These are phyloP conservation scores for Marchantia polymorpha DNA, from an alignment of 225 moss, liverwort and hornwort species.

Conservation along the genomic window DNA sequence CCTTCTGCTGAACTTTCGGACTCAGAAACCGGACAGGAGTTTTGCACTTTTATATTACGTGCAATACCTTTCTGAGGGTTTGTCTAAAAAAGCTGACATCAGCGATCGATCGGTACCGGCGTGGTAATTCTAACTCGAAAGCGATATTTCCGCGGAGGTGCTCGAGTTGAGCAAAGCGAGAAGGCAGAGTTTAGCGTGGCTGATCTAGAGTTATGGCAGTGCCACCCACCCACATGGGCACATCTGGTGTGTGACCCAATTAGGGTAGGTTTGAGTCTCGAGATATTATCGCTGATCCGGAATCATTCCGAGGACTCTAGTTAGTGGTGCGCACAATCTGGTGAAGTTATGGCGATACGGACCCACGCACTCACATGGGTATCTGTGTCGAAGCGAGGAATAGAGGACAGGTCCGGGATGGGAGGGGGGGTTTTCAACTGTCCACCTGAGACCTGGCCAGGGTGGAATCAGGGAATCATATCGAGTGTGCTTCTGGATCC, in stretches of 20 bases:
- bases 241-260: not conserved
- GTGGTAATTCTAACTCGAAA: too few species aligned
- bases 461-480: not conserved
- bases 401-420: not conserved
- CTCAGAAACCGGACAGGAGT: too few species aligned
- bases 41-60: too few species aligned
- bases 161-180: too few species aligned
- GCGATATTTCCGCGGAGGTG: too few species aligned
- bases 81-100: too few species aligned
- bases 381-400: not conserved
- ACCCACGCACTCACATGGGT: not conserved
- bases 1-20: too few species aligned
- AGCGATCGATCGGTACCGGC: too few species aligned
- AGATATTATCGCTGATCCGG: not conserved
- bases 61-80: too few species aligned
- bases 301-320: not conserved
- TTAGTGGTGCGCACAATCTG: not conserved
- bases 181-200: too few species aligned
- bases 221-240: not conserved
- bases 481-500: not conserved
- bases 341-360: not conserved
- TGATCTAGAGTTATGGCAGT: not conserved
- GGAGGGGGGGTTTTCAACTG: not conserved
- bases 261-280: not conserved
- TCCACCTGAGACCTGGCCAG: not conserved